phyloP scores from a whole-genome alignment of 2,329 filamentous ascomycete genomes.

The Eutypa lata region DNA sequence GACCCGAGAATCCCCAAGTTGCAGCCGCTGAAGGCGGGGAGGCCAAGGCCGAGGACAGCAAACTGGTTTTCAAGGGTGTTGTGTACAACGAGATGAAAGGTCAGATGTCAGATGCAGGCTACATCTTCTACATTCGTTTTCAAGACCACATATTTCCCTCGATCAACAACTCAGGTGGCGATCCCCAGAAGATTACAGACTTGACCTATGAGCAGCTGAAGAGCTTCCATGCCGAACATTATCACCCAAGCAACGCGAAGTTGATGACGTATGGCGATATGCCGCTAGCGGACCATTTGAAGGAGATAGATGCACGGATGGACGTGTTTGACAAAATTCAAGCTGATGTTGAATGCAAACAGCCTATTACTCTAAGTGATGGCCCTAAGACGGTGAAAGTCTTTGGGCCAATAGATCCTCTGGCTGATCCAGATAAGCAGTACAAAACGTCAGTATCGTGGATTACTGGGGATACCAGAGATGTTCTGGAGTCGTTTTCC shows the following conservation, averaged over 20 bases:
- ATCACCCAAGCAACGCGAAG: slow-evolving; percentile 96
- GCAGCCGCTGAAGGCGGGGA: slow-evolving; percentile 38
- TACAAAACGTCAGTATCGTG: slow-evolving; percentile 93
- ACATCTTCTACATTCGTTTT: slow-evolving; percentile 92
- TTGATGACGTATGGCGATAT: slow-evolving; percentile 94
- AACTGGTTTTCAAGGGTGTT: slow-evolving; percentile 91
- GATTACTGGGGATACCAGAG: slow-evolving; percentile 78
- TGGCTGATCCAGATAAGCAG: slow-evolving; percentile 82
- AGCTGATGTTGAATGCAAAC: slow-evolving; percentile 70
- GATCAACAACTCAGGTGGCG: slow-evolving; percentile 94
- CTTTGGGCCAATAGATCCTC: slow-evolving; percentile 78
- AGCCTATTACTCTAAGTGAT: slow-evolving; percentile 66
- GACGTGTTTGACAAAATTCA: slow-evolving; percentile 68
- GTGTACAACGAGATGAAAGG: slow-evolving; percentile 99
- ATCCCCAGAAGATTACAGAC: slow-evolving; percentile 94
- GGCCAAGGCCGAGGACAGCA: slow-evolving; percentile 55
- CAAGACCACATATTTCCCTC: slow-evolving; percentile 92
- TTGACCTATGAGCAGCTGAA: slow-evolving; percentile 87
- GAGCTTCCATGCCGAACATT: slow-evolving; percentile 86
- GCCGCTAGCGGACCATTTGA: slow-evolving; percentile 76
- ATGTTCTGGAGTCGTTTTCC: slow-evolving; percentile 86
- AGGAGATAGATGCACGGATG: slow-evolving; percentile 73
- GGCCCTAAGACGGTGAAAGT: slow-evolving; percentile 70
- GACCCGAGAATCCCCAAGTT: slow-evolving; percentile 79
- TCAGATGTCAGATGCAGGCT: slow-evolving; percentile 95